phyloP scores from a whole-genome alignment of 495 filamentous ascomycete genomes.

The Hypomontagnella monticulosa region DNA sequence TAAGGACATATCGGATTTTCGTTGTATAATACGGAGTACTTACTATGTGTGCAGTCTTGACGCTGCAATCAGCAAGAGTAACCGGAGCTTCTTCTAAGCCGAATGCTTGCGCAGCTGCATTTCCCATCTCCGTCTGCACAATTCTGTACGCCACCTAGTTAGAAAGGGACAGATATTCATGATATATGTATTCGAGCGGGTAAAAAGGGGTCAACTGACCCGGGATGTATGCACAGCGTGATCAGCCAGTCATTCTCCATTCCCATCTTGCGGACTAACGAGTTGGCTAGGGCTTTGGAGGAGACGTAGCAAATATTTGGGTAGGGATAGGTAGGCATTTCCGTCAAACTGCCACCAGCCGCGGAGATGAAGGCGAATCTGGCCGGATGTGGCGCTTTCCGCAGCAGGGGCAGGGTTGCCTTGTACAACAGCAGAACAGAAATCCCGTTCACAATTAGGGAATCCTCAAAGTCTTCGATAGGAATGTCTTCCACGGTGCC shows the following conservation, averaged over 20 bases:
- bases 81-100: neutral
- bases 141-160: neutral
- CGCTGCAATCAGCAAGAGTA: neutral
- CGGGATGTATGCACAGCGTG: neutral
- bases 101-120: neutral
- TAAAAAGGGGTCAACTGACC: too few relatives aligned
- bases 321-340: conserved; percentile 1
- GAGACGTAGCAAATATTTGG: neutral
- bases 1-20: too few relatives aligned
- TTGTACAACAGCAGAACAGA: conserved; percentile 1
- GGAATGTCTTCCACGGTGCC: neutral
- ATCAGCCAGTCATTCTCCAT: conserved; percentile 2
- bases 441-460: neutral
- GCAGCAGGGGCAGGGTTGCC: neutral
- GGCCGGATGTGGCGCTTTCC: neutral
- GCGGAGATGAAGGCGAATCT: neutral
- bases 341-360: neutral
- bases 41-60: neutral
- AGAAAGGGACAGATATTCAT: neutral
- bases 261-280: neutral
- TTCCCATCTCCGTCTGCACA: neutral
- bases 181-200: too few relatives aligned
- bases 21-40: neutral
- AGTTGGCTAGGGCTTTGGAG: conserved; percentile 1
- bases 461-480: neutral